These are phyloP conservation scores for Alternaria dauci DNA, from an alignment of 2,329 filamentous ascomycete species.

Conservation along the genomic window DNA sequence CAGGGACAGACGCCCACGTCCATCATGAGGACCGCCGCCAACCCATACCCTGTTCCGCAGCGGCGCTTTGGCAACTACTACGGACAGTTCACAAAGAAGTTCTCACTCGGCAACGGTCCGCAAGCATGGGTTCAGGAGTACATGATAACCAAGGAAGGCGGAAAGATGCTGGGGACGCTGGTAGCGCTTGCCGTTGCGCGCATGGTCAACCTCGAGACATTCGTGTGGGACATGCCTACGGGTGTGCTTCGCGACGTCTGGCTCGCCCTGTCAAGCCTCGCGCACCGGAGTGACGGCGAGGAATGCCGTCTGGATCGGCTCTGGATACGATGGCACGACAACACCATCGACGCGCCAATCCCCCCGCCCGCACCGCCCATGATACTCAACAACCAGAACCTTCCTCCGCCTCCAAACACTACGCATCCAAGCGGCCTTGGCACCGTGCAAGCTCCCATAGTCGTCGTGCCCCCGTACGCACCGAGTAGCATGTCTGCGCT, in stretches of 20 bases:
- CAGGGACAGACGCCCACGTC: conserved; percentile 20
- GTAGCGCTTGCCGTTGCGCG: conserved; percentile 80
- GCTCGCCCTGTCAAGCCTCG: conserved; percentile 76
- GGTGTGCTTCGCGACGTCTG: conserved; percentile 83
- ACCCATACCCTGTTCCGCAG: conserved; percentile 49
- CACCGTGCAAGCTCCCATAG: conserved; percentile 43
- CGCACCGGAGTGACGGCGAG: conserved; percentile 66
- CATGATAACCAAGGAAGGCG: conserved; percentile 80
- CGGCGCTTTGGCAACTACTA: conserved; percentile 75
- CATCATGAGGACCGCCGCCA: conserved; percentile 21
- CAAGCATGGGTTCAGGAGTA: conserved; percentile 82
- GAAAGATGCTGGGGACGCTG: conserved; percentile 87
- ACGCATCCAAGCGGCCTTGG: conserved; percentile 48
- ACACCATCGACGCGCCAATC: conserved; percentile 58
- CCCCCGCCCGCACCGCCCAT: conserved; percentile 50
- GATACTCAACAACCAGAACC: conserved; percentile 49
- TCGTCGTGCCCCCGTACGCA: conserved; percentile 42
- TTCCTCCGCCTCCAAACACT: conserved; percentile 50
- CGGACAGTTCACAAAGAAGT: conserved; percentile 80
- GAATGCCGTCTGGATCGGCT: conserved; percentile 75
- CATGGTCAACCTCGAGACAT: conserved; percentile 83
- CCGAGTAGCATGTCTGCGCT: conserved; percentile 42
- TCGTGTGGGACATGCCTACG: conserved; percentile 90
- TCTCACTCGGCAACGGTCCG: conserved; percentile 84
- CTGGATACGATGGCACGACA: conserved; percentile 87